Evolutionary conservation across 2,329 filamentous ascomycete genomes (phyloP), one percentile per base, ranked within the genome.

Genomic region (Chrysoporthe deuterocubensis): DNA sequence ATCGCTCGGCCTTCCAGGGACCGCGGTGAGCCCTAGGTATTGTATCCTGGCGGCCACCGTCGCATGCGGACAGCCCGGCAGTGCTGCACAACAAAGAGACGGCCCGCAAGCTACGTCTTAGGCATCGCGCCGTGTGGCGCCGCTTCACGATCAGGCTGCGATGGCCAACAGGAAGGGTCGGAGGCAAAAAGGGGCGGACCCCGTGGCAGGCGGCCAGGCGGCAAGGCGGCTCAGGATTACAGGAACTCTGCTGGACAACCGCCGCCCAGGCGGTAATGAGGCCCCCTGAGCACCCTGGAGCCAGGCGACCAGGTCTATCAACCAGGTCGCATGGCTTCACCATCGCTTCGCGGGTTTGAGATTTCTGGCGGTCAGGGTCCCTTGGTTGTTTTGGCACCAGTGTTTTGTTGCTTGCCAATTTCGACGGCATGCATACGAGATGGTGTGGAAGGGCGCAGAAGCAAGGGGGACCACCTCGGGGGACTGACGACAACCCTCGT

Each of bases 351-450:
- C 34, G 64, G 11, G 14, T 11, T 66, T 67, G 9, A 64, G 64
- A 60, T 50, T n/a, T 67, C 37, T 5, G 54, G 57, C 67, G 58
- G 67, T 68, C 67, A 68, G 44, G 59, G 48, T 46, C 37, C 16
- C 4, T 54, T 54, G 4, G 1, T 16, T 54, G 11, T 57, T 68
- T 21, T 54, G 9, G 56, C 18, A 37, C 26, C 52, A 34, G 57
- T 64, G 26, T 52, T 63, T 59, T 63, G 26, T 26, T 26, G 16
- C 54, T 56, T 57, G 52, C 67, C n/a, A 11, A 48, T 43, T 62
- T 59, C 26, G 50, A 64, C 26, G 18, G 50, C 63, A 40, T 66
- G 50, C 44, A 52, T 42, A 26, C 8, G 43, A 42, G 61, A 58
- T 63, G 64, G 61, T 59, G 61, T 52, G 48, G 43, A 58, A 6